These are phyloP conservation scores for Daphne laureola DNA, from an alignment of 441 rosid genomes.

Conservation along the genomic window DNA sequence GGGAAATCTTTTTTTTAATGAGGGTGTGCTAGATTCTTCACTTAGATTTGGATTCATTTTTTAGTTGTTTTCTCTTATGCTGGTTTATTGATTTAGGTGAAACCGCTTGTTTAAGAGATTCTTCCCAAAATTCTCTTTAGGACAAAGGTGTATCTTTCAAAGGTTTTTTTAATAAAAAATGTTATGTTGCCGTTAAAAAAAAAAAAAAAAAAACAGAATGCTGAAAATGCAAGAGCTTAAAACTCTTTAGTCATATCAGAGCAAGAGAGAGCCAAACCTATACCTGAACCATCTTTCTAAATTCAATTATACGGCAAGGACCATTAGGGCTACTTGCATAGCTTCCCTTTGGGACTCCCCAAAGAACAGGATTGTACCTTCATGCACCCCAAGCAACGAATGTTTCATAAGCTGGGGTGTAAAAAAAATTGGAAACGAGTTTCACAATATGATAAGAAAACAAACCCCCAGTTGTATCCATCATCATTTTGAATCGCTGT, in stretches of 20 bases:
- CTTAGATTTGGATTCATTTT: too few species aligned
- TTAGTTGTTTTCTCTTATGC: too few species aligned
- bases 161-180: too few species aligned
- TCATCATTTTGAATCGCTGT: constrained; percentile 64
- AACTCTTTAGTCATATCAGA: constrained; percentile 1
- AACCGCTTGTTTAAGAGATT: too few species aligned
- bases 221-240: background rate
- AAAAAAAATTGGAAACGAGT: too few species aligned
- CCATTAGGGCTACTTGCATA: constrained; percentile 82
- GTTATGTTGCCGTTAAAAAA: too few species aligned
- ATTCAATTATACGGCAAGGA: constrained; percentile 65
- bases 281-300: constrained; percentile 97
- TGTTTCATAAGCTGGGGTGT: constrained; percentile 8
- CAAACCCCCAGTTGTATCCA: constrained; percentile 98
- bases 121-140: too few species aligned
- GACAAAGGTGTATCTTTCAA: too few species aligned
- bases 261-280: constrained; percentile 9
- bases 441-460: constrained; percentile 13
- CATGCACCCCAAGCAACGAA: constrained; percentile 19
- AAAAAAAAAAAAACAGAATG: constrained; percentile 2
- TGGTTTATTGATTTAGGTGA: too few species aligned
- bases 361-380: constrained; percentile 93
- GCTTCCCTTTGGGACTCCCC: constrained; percentile 99
- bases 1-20: too few species aligned
- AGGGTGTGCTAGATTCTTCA: too few species aligned